phyloP scores from a whole-genome alignment of 495 filamentous ascomycete genomes.

The Daldinia decipiens region DNA sequence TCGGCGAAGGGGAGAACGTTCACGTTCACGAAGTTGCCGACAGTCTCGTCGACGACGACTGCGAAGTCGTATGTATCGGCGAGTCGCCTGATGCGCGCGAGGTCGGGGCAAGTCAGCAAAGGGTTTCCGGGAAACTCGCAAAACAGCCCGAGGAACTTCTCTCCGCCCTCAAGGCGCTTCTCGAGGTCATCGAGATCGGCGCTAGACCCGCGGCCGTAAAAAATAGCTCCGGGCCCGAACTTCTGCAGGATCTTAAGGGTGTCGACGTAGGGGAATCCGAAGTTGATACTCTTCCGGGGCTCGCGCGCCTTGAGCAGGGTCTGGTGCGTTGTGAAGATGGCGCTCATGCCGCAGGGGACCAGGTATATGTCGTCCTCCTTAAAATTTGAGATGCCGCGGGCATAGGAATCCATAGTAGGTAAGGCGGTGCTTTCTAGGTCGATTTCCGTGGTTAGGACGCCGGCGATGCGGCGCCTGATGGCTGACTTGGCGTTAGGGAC shows the following conservation, averaged over 20 bases:
- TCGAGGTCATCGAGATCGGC: constrained; percentile 91
- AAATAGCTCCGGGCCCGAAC: constrained; percentile 89
- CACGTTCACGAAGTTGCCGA: constrained; percentile 95
- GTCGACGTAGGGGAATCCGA: constrained; percentile 93
- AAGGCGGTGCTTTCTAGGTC: constrained; percentile 62
- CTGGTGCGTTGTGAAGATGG: constrained; percentile 90
- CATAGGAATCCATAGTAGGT: constrained; percentile 54
- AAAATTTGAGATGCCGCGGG: constrained; percentile 72
- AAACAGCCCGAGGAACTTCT: constrained; percentile 85
- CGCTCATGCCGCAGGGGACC: constrained; percentile 90
- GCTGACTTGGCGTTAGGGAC: constrained; percentile 85
- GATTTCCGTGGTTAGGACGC: constrained; percentile 77
- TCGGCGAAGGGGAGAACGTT: constrained; percentile 90
- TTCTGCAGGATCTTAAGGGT: constrained; percentile 95
- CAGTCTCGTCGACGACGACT: constrained; percentile 93
- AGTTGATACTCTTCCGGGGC: constrained; percentile 73
- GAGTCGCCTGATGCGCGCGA: constrained; percentile 78
- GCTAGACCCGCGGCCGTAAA: constrained; percentile 86
- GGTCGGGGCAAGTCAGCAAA: constrained; percentile 83
- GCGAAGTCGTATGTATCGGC: constrained; percentile 89
- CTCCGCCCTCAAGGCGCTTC: constrained; percentile 71
- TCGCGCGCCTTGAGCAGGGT: constrained; percentile 70
- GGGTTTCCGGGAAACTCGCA: constrained; percentile 97
- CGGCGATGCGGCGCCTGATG: constrained; percentile 87
- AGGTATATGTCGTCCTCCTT: constrained; percentile 90